Conservation (phyloP, 306 rosid genomes). For the Citrullus colocynthis region DNA sequence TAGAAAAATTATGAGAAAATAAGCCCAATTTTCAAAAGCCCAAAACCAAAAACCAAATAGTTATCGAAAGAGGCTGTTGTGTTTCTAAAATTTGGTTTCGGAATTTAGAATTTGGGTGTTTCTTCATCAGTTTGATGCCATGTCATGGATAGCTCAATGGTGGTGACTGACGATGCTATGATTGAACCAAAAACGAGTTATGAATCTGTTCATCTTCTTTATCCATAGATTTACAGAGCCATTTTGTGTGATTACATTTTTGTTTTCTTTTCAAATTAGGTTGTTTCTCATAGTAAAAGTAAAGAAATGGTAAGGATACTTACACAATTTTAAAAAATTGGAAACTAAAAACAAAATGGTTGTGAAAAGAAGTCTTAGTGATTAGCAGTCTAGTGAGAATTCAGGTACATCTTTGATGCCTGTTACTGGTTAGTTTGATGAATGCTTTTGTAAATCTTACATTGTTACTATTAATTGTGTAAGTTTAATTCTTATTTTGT, state of each 20-base stretch:
- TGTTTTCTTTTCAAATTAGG: no score
- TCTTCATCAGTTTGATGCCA: background rate
- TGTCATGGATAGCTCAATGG: no score
- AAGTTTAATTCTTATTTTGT: background rate
- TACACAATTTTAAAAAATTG: background rate
- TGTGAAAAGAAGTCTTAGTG: background rate
- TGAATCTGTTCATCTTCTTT: no score
- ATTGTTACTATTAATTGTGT: background rate
- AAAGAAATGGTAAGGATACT: background rate
- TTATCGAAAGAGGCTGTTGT: background rate
- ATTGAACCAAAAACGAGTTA: no score
- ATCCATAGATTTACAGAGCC: no score
- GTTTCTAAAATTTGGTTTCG: no score
- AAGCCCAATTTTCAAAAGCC: background rate
- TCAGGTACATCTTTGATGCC: background rate
- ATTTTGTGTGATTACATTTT: no score
- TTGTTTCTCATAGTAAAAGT: background rate
- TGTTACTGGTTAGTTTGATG: background rate
- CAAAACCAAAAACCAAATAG: background rate
- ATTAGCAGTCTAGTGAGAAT: background rate
- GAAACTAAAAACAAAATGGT: background rate
- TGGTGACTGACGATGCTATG: no score
- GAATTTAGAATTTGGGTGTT: background rate
- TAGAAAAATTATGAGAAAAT: no score
- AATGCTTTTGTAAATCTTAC: background rate